Base-by-base conservation (phyloP, 2,329 filamentous ascomycete genomes). In the Beauveria bassiana region DNA sequence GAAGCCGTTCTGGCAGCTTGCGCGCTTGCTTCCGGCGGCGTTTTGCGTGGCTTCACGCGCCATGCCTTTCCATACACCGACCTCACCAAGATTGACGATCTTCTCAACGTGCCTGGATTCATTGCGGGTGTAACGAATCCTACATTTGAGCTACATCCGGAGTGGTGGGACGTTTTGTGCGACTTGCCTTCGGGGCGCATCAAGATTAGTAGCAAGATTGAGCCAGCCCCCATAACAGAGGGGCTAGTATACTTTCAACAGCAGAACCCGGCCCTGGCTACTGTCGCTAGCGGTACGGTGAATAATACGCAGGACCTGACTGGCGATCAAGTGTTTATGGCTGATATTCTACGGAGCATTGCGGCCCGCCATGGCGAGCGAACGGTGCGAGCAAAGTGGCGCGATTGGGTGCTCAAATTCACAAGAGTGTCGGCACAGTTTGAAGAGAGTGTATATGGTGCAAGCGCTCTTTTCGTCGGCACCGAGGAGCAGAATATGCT, bases 41-140 rank as follows among this genome's bases (percentile, higher is more conserved):
- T 96, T n/a, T 79, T 99, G 42, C 84, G 93, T 62, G 95, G 95
- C 31, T 99, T 99, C 74, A 96, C 93, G 9, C 85, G 95, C 20
- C 91, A 98, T 75, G 95, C 95, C 0, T 99, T 99, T 71, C 95
- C 95, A 2, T 99, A 99, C 71, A 99, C 95, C 1, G 95, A 99
- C 76, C 81, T 99, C 49, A 97, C 92, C 65, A 99, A 99, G 76
- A 93, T 99, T 63, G 95, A 99, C 67, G 95, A 98, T 71, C 82
- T 99, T 12, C 82, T 99, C 53, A 93, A 96, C 69, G 95, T 99
- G 0, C 93, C 95, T 7, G 95, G 95, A 2, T 99, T 99, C 74
- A 96, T 99, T 68, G 95, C 95, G 3, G 95, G 95, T 62, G 95
- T 99, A 46, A 99, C 93, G 1, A 99, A 99, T 71, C 95, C 95